Percentiles rank a stretch among this genome's conserved stretches.
Conservation (phyloP, 2,329 filamentous ascomycete species). For the Pseudocercospora fijiensis region DNA sequence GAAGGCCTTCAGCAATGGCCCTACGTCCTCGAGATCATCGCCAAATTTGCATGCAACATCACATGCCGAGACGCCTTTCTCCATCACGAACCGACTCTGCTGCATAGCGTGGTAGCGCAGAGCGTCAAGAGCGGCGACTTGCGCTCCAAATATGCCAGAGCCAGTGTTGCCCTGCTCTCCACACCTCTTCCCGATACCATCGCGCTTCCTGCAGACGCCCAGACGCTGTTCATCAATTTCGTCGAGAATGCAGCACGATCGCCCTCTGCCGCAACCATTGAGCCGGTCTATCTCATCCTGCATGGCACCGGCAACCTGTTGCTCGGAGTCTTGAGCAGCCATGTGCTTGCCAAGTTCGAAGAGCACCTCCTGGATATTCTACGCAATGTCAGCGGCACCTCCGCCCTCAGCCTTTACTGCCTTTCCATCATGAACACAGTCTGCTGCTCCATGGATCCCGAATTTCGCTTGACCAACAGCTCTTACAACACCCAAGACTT, state of each 20-base stretch:
- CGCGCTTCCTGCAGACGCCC: conserved; percentile 36
- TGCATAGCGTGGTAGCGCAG: conserved; percentile 32
- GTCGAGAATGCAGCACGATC: conserved; percentile 34
- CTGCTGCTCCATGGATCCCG: conserved; percentile 26
- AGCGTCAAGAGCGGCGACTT: conserved; percentile 27
- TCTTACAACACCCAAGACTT: conserved; percentile 36
- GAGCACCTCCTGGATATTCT: conserved; percentile 38
- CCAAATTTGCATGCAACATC: conserved; percentile 40
- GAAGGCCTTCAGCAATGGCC: conserved; percentile 54
- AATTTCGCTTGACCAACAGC: conserved; percentile 25
- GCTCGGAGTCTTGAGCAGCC: conserved; percentile 32
- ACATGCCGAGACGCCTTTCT: conserved; percentile 37
- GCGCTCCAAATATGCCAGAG: conserved; percentile 25
- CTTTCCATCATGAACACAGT: conserved; percentile 40
- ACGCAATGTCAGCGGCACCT: conserved; percentile 27
- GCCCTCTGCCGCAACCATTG: conserved; percentile 32
- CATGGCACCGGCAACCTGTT: conserved; percentile 35
- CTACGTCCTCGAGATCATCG: conserved; percentile 51
- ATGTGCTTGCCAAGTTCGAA: conserved; percentile 34
- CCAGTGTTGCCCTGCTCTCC: conserved; percentile 34
- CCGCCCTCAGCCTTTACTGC: conserved; percentile 39
- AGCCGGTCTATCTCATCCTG: conserved; percentile 37
- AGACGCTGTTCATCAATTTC: conserved; percentile 36
- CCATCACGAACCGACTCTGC: conserved; percentile 33
- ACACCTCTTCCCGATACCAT: conserved; percentile 32